A percentile compares a stretch with the other conserved stretches of the same genome.
Evolutionary conservation across 2,329 filamentous ascomycete species (phyloP).

Genomic region (Botrytis tulipae): DNA sequence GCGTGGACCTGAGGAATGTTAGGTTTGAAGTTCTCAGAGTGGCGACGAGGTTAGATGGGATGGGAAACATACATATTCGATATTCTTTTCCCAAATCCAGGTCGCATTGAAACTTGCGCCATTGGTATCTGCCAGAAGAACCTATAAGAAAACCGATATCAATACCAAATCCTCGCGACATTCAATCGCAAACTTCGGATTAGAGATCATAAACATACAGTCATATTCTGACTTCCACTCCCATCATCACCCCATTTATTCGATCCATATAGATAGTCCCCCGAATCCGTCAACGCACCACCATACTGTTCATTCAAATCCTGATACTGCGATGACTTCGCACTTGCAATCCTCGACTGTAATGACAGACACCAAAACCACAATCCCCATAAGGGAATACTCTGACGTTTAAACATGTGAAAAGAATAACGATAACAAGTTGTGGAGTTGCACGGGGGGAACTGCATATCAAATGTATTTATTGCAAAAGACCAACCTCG

Average conservation of each 20-base stretch:
- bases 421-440: background rate
- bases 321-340: background rate
- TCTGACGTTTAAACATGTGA: conserved; percentile 10
- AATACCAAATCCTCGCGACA: background rate
- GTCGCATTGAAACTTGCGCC: conserved; percentile 20
- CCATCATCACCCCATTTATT: conserved; percentile 22
- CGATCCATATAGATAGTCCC: conserved; percentile 7
- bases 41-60: background rate
- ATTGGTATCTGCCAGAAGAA: conserved; percentile 11
- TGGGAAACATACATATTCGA: conserved; percentile 6
- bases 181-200: background rate
- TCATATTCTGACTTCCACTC: conserved; percentile 19
- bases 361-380: background rate
- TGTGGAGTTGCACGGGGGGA: background rate
- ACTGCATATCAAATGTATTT: background rate
- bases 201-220: background rate
- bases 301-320: conserved; percentile 6
- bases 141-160: background rate
- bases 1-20: conserved; percentile 11
- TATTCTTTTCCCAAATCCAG: conserved; percentile 14
- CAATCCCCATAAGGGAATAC: background rate
- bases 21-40: background rate
- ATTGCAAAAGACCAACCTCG: background rate
- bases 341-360: background rate
- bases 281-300: conserved; percentile 11